A percentile compares a stretch with the other conserved stretches of the same genome.
These are phyloP conservation scores for Metarhizium guizhouense DNA, from an alignment of 2,329 filamentous ascomycete genomes.

Conservation along the genomic window DNA sequence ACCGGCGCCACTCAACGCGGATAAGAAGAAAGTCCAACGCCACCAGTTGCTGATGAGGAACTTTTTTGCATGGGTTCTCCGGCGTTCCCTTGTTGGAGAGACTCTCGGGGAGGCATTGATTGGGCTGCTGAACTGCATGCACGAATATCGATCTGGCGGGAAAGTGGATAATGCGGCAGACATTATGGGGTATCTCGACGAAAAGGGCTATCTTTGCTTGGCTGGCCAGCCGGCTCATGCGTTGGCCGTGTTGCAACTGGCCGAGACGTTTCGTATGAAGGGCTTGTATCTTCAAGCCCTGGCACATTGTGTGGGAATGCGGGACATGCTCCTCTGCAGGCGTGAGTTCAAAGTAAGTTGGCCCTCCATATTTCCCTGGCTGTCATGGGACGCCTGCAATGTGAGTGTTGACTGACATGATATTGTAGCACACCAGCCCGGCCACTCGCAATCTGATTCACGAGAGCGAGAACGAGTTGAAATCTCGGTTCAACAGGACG, in stretches of 20 bases:
- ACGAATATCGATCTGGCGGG: constrained; percentile 48
- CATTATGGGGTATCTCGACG: constrained; percentile 47
- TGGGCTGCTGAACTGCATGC: constrained; percentile 55
- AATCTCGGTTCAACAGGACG: constrained; percentile 49
- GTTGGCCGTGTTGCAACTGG: constrained; percentile 56
- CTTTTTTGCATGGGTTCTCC: constrained; percentile 62
- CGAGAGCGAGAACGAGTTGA: constrained; percentile 54
- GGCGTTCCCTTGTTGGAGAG: constrained; percentile 57
- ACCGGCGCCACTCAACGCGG: constrained; percentile 48
- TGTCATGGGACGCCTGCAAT: not conserved
- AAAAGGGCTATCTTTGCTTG: constrained; percentile 62
- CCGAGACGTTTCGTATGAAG: constrained; percentile 54
- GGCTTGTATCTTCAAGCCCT: constrained; percentile 68
- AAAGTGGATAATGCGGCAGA: constrained; percentile 51
- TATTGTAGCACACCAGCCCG: constrained; percentile 34
- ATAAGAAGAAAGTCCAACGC: constrained; percentile 44
- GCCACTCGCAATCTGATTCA: constrained; percentile 57
- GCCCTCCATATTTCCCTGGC: not conserved
- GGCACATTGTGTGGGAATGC: constrained; percentile 72
- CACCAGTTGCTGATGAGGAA: constrained; percentile 66
- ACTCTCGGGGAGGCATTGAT: constrained; percentile 57
- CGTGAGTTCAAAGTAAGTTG: constrained; percentile 52
- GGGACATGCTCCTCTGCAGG: constrained; percentile 45
- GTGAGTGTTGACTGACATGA: constrained; percentile 12
- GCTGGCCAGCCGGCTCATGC: constrained; percentile 58